These are phyloP conservation scores for Ogataea henricii DNA, from an alignment of 805 yeast genomes.

Conservation along the genomic window DNA sequence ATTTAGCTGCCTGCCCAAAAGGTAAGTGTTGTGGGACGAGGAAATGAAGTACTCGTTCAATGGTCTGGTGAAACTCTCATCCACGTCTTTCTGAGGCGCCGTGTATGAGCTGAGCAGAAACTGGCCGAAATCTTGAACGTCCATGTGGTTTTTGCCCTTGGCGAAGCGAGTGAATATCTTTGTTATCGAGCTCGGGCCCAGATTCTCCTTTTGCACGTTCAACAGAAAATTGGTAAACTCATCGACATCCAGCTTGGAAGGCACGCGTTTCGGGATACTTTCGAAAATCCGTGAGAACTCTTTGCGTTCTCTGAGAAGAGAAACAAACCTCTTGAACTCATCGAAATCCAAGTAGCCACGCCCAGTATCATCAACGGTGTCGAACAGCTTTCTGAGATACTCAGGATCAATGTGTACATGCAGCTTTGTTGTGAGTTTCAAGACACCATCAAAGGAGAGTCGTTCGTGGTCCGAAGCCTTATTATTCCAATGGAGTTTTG, in stretches of 20 bases:
- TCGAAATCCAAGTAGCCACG: conserved; percentile 61
- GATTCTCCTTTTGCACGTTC: conserved; percentile 49
- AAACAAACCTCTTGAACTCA: conserved; percentile 77
- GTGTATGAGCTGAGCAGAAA: conserved; percentile 38
- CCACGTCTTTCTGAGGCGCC: conserved; percentile 23
- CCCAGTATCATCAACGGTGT: conserved; percentile 49
- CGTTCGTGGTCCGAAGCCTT: conserved; percentile 38
- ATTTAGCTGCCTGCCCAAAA: conserved; percentile 83
- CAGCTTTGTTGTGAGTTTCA: conserved; percentile 62
- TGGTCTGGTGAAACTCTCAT: conserved; percentile 59
- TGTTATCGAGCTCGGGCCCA: conserved; percentile 29
- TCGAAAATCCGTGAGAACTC: conserved; percentile 53
- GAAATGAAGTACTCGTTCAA: conserved; percentile 85
- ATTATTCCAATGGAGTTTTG: conserved; percentile 63
- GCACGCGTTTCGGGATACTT: conserved; percentile 24
- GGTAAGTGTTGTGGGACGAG: conserved; percentile 92
- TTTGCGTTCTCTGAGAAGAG: conserved; percentile 59
- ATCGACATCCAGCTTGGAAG: conserved; percentile 28
- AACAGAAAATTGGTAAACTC: conserved; percentile 47
- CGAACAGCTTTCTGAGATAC: conserved; percentile 52
- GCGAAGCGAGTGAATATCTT: conserved; percentile 44
- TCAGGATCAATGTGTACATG: conserved; percentile 70
- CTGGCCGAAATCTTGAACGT: conserved; percentile 30
- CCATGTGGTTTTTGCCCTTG: conserved; percentile 21
- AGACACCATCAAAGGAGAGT: conserved; percentile 66